Evolutionary conservation across 257 asterid species (phyloP), one percentile per base, ranked within the genome.

Genomic region (Primulina eburnea): DNA sequence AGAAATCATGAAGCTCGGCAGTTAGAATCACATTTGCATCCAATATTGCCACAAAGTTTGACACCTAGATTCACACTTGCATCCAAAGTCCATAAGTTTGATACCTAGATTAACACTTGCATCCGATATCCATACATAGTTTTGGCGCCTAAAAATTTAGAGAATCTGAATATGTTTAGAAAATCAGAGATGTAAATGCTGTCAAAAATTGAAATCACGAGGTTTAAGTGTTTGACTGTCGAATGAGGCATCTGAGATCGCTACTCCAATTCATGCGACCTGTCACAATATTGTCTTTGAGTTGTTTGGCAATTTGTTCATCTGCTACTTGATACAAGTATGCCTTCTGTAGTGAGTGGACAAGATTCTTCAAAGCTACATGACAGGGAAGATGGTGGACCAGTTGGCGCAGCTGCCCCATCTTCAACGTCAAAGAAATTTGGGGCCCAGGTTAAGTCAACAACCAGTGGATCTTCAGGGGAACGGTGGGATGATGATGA

Each of bases 401-500:
- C 83, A 57, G 71, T 70, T 64, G 88, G 89, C 75, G 68, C 77
- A 67, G 86, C 88, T 76, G 77, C 87, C n/a, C 78, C 85, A 64
- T 92, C 92, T 10, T 75, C 81, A 18, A 58, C 76, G 40, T 73
- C 79, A 24, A 85, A 82, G 87, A 94, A 86, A 75, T 60, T 80
- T 65, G 86, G 61, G 55, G 79, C 77, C 52, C 96, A 79, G 76
- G 89, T 89, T 77, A 85, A 85, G 82, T 87, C 95, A 73, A 83
- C 92, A 52, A 90, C 92, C 60, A 94, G 97, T 75, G 96, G 96
- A 33, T 91, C 99, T 66, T 88, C 97, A 16, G 88, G 89, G 60
- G 99, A 91, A 20, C 95, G 78, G 74, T 87, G 97, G 0, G 90
- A 94, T 80, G 96, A 94, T 62, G 99, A 91, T 74, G 99, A 94